Conservation (phyloP, 73 alveolate species). For the Stentor coeruleus region DNA sequence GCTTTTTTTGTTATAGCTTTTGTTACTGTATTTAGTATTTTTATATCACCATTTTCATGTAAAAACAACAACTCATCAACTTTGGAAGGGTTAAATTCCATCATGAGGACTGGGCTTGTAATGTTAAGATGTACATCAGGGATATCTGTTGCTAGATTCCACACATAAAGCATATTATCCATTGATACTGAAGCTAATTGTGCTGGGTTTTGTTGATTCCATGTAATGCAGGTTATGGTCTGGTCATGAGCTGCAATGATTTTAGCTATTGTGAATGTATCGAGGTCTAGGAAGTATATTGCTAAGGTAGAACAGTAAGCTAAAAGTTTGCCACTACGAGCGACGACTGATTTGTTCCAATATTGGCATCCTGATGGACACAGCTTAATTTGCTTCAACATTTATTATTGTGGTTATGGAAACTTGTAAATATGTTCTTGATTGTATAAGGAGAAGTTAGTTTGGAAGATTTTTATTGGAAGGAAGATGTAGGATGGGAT, state of each 20-base stretch:
- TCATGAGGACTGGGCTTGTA: slow-evolving; percentile 19
- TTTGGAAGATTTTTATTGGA: no score
- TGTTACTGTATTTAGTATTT: slow-evolving; percentile 34
- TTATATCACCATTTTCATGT: slow-evolving; percentile 31
- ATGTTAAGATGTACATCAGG: slow-evolving; percentile 28
- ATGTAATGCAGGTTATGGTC: slow-evolving; percentile 32
- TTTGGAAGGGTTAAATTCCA: slow-evolving; percentile 37
- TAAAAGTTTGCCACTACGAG: slow-evolving; percentile 31
- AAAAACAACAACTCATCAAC: slow-evolving; percentile 31
- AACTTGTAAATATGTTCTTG: no score
- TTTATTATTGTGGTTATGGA: no score
- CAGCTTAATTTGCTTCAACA: slow-evolving; percentile 1
- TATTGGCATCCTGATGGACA: slow-evolving; percentile 58
- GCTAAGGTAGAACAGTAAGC: slow-evolving; percentile 66
- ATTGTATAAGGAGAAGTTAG: no score
- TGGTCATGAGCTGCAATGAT: slow-evolving; percentile 39
- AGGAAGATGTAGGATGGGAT: no score
- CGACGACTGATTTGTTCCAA: slow-evolving; percentile 41
- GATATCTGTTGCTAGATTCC: slow-evolving; percentile 28
- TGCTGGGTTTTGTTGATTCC: slow-evolving; percentile 12
- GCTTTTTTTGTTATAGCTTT: slow-evolving; percentile 32
- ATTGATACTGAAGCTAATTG: slow-evolving; percentile 16
- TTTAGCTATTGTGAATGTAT: slow-evolving; percentile 18
- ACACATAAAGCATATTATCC: not conserved
- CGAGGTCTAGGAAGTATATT: slow-evolving; percentile 36